phyloP scores from a whole-genome alignment of 331 rosid species.

The Cydonia oblonga region DNA sequence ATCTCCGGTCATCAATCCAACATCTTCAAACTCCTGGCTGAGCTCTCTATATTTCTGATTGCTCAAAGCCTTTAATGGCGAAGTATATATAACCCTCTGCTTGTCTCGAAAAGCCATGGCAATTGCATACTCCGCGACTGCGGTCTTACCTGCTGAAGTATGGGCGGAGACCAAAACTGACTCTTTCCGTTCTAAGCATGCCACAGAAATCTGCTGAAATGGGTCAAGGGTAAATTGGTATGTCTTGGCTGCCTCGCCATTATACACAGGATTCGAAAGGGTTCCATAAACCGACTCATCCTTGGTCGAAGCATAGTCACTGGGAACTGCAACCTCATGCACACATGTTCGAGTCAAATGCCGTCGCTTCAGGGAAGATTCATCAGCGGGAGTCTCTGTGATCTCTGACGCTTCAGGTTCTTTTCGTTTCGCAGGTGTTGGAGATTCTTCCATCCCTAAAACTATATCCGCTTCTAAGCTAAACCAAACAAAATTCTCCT shows the following conservation, averaged over 20 bases:
- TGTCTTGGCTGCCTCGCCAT: constrained; percentile 55
- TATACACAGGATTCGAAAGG: constrained; percentile 54
- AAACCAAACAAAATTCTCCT: background rate
- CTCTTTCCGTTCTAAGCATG: constrained; percentile 84
- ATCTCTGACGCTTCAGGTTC: constrained; percentile 25
- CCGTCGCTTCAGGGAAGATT: constrained; percentile 28
- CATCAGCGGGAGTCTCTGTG: constrained; percentile 4
- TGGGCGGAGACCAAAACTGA: constrained; percentile 90
- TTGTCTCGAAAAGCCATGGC: constrained; percentile 87
- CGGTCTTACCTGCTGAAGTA: constrained; percentile 95
- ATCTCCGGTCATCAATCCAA: constrained; percentile 92
- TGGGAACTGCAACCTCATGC: constrained; percentile 91
- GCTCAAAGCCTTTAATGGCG: constrained; percentile 84
- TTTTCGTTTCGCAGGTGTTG: constrained; percentile 41
- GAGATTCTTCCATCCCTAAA: constrained; percentile 38
- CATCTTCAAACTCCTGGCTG: constrained; percentile 73
- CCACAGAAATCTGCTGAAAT: constrained; percentile 71
- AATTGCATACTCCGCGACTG: constrained; percentile 88
- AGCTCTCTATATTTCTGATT: constrained; percentile 92
- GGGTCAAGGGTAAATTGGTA: constrained; percentile 76
- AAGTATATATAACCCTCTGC: constrained; percentile 85
- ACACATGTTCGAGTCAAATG: constrained; percentile 62
- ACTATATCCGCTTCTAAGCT: background rate
- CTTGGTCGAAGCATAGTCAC: constrained; percentile 36
- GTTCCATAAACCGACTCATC: constrained; percentile 62